Evolutionary conservation across 1,139 yeast species (phyloP).

Genomic region (Suhomyces bokatorum): DNA sequence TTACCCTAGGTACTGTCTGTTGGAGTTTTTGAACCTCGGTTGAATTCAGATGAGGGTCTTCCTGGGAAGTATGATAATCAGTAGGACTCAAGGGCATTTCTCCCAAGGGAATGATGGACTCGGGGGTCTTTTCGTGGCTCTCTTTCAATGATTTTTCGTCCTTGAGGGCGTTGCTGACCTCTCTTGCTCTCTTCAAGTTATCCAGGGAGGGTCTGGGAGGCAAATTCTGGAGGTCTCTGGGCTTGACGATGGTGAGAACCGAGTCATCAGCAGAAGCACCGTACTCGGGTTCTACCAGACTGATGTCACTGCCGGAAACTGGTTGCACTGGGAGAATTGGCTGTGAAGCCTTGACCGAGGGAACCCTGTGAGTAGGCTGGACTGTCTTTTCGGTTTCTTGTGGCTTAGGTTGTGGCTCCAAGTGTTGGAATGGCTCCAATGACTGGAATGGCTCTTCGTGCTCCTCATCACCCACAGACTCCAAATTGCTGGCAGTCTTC

Average conservation of each 20-base stretch:
- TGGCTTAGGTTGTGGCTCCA: background rate
- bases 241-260: constrained; percentile 6
- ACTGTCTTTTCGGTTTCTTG: too few relatives aligned
- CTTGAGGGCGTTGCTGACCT: constrained; percentile 23
- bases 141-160: background rate
- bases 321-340: too few relatives aligned
- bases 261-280: constrained; percentile 1
- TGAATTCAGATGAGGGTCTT: background rate
- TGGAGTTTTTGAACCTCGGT: background rate
- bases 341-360: too few relatives aligned
- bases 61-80: background rate
- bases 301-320: background rate
- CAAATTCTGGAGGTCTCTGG: constrained; percentile 14
- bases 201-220: constrained; percentile 44
- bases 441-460: background rate
- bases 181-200: constrained; percentile 33
- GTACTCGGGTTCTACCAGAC: background rate
- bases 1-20: background rate
- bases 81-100: background rate
- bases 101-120: background rate
- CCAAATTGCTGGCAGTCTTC: constrained; percentile 37
- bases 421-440: background rate
- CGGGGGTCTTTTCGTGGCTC: background rate
- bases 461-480: constrained; percentile 1
- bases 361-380: too few relatives aligned